These are phyloP conservation scores for Saussurea involucrata DNA, from an alignment of 129 eudicot genomes.

Conservation along the genomic window DNA sequence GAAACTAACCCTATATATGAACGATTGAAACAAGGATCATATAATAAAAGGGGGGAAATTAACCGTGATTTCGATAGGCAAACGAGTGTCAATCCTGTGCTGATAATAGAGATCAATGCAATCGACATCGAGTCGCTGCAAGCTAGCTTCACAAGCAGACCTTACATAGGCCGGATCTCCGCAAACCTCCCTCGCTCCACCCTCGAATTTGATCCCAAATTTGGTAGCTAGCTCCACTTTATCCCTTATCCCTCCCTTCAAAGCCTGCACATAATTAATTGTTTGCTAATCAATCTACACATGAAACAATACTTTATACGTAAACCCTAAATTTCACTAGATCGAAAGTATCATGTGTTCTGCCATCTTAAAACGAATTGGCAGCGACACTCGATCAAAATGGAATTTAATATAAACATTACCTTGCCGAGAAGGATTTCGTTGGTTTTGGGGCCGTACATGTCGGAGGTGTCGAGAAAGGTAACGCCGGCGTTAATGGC, in stretches of 20 bases:
- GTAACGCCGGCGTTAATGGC: constrained; percentile 49
- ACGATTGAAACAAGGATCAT: background rate
- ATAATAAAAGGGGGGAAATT: background rate
- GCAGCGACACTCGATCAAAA: background rate
- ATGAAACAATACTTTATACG: background rate
- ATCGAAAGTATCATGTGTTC: background rate
- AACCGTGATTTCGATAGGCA: constrained; percentile 61
- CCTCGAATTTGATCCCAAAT: constrained; percentile 33
- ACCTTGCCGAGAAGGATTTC: constrained; percentile 51
- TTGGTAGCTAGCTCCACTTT: constrained; percentile 46
- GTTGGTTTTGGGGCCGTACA: constrained; percentile 56
- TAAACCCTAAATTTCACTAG: background rate
- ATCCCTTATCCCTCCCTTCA: constrained; percentile 40
- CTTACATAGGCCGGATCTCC: constrained; percentile 53
- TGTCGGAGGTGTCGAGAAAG: constrained; percentile 46
- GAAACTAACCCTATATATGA: no score
- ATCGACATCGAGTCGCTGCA: constrained; percentile 42
- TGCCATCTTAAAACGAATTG: background rate
- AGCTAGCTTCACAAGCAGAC: constrained; percentile 51
- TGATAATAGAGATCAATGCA: constrained; percentile 51
- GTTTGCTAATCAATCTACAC: background rate
- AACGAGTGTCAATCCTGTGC: constrained; percentile 45
- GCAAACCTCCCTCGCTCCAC: constrained; percentile 5
- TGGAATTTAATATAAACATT: background rate
- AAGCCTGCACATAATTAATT: constrained; percentile 23